Conservation (phyloP, 495 filamentous ascomycete species). For the Viridothelium virens region DNA sequence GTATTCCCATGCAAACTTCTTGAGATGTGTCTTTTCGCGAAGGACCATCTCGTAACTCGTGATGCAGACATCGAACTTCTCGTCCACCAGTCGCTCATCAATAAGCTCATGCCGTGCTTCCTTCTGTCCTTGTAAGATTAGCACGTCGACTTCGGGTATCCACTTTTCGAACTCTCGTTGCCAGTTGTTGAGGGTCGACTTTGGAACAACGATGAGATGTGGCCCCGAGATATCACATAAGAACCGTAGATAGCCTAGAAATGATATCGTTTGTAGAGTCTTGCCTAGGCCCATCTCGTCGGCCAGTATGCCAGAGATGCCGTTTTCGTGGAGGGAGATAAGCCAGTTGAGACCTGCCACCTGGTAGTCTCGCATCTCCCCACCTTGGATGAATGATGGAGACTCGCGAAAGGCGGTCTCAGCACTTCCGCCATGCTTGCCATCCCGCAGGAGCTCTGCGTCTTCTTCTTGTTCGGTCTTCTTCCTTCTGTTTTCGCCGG, state of each 20-base stretch:
- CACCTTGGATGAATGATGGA: slow-evolving; percentile 76
- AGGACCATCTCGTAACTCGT: slow-evolving; percentile 98
- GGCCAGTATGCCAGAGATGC: slow-evolving; percentile 93
- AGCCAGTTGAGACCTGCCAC: slow-evolving; percentile 93
- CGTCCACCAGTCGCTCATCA: slow-evolving; percentile 78
- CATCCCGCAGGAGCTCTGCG: slow-evolving; percentile 86
- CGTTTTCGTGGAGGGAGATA: slow-evolving; percentile 96
- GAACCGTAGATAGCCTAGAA: slow-evolving; percentile 88
- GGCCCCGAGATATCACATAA: slow-evolving; percentile 80
- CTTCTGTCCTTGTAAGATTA: slow-evolving; percentile 92
- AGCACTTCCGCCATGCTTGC: slow-evolving; percentile 74
- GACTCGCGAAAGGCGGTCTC: slow-evolving; percentile 90
- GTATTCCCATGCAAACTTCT: slow-evolving; percentile 99
- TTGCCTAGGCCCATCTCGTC: slow-evolving; percentile 98
- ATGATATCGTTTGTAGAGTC: slow-evolving; percentile 84
- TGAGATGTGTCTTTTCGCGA: slow-evolving; percentile 86
- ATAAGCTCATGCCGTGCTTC: slow-evolving; percentile 86
- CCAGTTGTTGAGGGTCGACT: slow-evolving; percentile 99
- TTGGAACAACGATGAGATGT: slow-evolving; percentile 90
- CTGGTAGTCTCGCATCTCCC: slow-evolving; percentile 92
- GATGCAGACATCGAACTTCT: slow-evolving; percentile 89
- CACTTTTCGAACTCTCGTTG: slow-evolving; percentile 86
- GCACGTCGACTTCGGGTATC: slow-evolving; percentile 91
- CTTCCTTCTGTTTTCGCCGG: slow-evolving; percentile 69
- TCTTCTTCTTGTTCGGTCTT: slow-evolving; percentile 98